Conservation (phyloP, 441 rosid genomes). For the Adansonia gregorii region DNA sequence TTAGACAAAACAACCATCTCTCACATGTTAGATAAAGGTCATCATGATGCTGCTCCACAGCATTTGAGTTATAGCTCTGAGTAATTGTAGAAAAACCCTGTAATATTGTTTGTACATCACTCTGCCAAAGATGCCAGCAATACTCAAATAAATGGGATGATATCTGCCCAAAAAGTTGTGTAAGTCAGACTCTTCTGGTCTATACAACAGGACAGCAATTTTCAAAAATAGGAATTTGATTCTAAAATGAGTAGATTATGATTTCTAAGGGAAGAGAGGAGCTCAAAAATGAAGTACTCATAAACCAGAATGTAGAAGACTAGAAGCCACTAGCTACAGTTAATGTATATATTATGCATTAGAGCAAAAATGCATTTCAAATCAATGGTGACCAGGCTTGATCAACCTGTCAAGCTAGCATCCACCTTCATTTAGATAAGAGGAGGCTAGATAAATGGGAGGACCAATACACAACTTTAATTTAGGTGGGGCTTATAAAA, state of each 20-base stretch:
- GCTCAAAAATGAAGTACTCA: not conserved
- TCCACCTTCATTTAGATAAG: conserved; percentile 13
- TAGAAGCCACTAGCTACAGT: conserved; percentile 6
- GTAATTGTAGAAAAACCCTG: conserved; percentile 68
- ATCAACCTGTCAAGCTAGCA: not conserved
- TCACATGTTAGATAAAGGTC: conserved; percentile 87
- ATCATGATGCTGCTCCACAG: conserved; percentile 64
- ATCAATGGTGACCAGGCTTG: not conserved
- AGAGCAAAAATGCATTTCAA: not conserved
- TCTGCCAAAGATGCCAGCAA: conserved; percentile 98
- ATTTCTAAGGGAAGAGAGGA: not conserved
- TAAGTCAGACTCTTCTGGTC: not conserved
- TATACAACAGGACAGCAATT: not conserved
- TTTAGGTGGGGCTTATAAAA: not conserved
- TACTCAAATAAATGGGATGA: conserved; percentile 84
- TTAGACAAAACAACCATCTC: conserved; percentile 94
- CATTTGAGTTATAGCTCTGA: conserved; percentile 57
- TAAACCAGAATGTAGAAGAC: conserved; percentile 6
- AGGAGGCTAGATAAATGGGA: not conserved
- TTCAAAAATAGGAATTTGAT: not conserved
- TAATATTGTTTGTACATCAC: conserved; percentile 86
- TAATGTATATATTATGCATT: not conserved
- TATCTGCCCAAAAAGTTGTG: conserved; percentile 64
- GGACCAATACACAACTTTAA: not conserved
- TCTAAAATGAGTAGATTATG: not conserved